Evolutionary conservation across 768 basidiomycete genomes (phyloP), one percentile per base, ranked within the genome.

Genomic region (Tricholoma sp.): DNA sequence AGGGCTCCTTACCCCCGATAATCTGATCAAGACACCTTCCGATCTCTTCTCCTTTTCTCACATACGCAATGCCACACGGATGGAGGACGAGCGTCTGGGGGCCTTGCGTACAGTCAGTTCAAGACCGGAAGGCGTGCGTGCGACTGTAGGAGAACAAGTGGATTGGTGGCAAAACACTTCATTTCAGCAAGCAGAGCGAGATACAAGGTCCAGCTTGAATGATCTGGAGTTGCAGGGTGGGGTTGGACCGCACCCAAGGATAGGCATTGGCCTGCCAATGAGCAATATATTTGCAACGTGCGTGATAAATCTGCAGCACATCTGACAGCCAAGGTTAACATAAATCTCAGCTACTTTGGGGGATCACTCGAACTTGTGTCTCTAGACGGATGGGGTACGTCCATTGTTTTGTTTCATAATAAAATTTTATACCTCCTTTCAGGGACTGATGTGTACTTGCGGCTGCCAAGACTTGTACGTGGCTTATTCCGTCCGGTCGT

Each of bases 1-100:
- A 3, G 91, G 92, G 1, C 77, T 94, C 7, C 66, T 72, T 44
- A 77, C 74, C 17, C 65, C 78, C 6, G 71, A 80, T 54, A 72
- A 70, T 57, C 67, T 65, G 47, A 78, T 90, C 50, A 76, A 76
- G 57, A 77, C 77, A 1, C 84, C 91, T 0, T 81, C 86, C 17
- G 92, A 94, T 66, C 75, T 94, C 5, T 93, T 92, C 70, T 94
- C 92, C 3, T 94, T 95, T 73, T 94, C 91, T 3, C 92, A 94
- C 69, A 67, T 87, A 28, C 82, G 91, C 9, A 91, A 92, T 64
- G 83, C 87, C 1, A 74, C 82, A 18, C 78, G 90, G 50, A 70
- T 94, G 70, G 80, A 88, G 51, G 71, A 80, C 62, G 79, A 83
- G 15, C 81, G 89, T 7, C 68, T 93, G 29, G 84, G 83, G 11